Conservation (phyloP, 106 monocot species). For the Apostasia ramifera region DNA sequence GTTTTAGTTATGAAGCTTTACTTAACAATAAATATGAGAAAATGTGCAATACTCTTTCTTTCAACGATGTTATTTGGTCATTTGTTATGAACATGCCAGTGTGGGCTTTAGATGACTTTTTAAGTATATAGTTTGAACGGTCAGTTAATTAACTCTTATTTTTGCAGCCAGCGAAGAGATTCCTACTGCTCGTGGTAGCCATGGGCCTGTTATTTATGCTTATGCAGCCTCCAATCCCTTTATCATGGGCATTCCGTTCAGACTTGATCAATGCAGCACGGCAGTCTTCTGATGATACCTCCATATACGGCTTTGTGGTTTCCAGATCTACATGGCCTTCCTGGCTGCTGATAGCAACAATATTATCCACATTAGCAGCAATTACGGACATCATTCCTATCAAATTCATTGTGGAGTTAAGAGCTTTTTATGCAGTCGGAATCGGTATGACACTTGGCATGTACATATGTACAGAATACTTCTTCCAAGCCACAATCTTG, state of each 20-base stretch:
- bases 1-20: no score
- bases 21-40: no score
- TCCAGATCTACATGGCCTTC: conserved; percentile 89
- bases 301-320: conserved; percentile 80
- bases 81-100: no score
- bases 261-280: conserved; percentile 80
- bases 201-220: conserved; percentile 68
- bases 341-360: conserved; percentile 80
- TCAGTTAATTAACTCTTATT: neutral
- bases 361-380: conserved; percentile 80
- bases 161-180: conserved; percentile 75
- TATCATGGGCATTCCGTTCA: conserved; percentile 78
- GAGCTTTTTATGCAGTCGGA: conserved; percentile 76
- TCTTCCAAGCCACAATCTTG: conserved; percentile 70
- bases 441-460: conserved; percentile 73
- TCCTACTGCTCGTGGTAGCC: conserved; percentile 58
- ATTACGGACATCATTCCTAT: conserved; percentile 78
- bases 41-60: no score
- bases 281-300: conserved; percentile 71
- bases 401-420: conserved; percentile 82
- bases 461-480: conserved; percentile 81
- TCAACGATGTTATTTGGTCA: no score
- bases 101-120: no score
- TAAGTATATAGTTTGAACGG: no score
- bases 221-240: conserved; percentile 85